Percentiles rank a stretch among this genome's conserved stretches.
phyloP scores from a whole-genome alignment of 345 rosid genomes.

The Garcia nutans region DNA sequence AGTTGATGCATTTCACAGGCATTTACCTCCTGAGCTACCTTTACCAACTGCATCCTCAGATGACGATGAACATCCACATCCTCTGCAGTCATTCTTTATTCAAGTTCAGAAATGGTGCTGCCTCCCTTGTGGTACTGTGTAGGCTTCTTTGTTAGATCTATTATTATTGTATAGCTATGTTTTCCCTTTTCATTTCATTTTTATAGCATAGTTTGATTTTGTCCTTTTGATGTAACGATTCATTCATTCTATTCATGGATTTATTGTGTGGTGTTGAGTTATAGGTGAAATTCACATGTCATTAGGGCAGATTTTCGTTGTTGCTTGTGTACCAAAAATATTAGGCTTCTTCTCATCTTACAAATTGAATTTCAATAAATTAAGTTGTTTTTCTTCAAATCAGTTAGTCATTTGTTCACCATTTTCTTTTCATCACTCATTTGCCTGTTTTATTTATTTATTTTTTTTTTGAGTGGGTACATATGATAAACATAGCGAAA shows the following conservation, averaged over 20 bases:
- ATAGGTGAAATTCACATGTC: neutral
- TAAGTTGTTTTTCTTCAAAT: slow-evolving; percentile 3
- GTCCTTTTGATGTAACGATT: slow-evolving; percentile 18
- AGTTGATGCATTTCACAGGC: slow-evolving; percentile 85
- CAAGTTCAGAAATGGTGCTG: slow-evolving; percentile 71
- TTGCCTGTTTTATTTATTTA: too few species aligned
- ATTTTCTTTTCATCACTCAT: neutral
- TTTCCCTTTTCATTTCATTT: slow-evolving; percentile 5
- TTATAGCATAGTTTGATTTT: slow-evolving; percentile 1
- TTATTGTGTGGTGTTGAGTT: neutral
- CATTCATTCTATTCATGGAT: slow-evolving; percentile 44
- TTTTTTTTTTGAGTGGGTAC: neutral
- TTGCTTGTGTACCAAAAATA: neutral
- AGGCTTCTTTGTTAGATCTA: slow-evolving; percentile 19
- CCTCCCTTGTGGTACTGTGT: slow-evolving; percentile 46
- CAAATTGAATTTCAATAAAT: neutral
- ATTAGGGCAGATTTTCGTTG: neutral
- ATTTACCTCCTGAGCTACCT: slow-evolving; percentile 74
- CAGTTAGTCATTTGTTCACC: neutral
- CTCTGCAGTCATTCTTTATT: slow-evolving; percentile 63
- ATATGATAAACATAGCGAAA: too few species aligned
- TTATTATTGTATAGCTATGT: slow-evolving; percentile 20
- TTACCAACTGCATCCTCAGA: slow-evolving; percentile 38
- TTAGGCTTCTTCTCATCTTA: slow-evolving; percentile 1
- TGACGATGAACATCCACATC: slow-evolving; percentile 47